Evolutionary conservation across 2,329 filamentous ascomycete genomes (phyloP).

Genomic region (Scytalidium lignicola): DNA sequence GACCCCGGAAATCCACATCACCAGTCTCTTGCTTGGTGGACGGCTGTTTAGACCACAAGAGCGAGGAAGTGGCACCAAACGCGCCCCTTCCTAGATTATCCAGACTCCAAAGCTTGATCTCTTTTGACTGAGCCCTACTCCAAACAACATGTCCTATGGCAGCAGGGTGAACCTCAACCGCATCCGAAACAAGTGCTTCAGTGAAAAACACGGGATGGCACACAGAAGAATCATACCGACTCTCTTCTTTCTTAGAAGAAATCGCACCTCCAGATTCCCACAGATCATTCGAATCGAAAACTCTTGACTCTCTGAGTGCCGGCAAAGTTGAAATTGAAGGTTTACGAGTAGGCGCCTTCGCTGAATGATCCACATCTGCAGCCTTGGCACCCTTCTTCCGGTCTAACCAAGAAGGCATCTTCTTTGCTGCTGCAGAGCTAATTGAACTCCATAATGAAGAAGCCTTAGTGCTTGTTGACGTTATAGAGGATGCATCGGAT

Average conservation of each 20-base stretch:
- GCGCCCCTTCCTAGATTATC: neutral
- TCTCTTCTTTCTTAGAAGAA: constrained; percentile 7
- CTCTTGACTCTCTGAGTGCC: constrained; percentile 19
- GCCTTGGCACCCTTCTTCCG: constrained; percentile 3
- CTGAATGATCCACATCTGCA: neutral
- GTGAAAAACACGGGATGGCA: constrained; percentile 16
- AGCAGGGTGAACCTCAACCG: constrained; percentile 15
- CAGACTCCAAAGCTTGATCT: neutral
- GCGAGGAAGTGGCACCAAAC: neutral
- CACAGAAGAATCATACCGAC: constrained; percentile 13
- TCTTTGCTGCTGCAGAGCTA: constrained; percentile 1
- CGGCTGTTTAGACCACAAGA: neutral
- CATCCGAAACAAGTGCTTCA: constrained; percentile 5
- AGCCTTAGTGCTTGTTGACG: constrained; percentile 27
- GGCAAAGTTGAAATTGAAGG: constrained; percentile 6
- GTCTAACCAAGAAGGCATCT: constrained; percentile 3
- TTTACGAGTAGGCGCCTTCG: constrained; percentile 4
- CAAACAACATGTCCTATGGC: constrained; percentile 17
- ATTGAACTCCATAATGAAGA: constrained; percentile 18
- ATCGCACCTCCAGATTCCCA: constrained; percentile 14
- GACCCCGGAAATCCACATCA: constrained; percentile 7
- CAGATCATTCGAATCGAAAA: constrained; percentile 19
- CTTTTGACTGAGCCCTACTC: constrained; percentile 3
- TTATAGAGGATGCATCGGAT: constrained; percentile 25
- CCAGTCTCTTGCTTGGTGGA: constrained; percentile 2